phyloP scores from a whole-genome alignment of 139 green algal genomes.

The Chlorella sorokiniana region DNA sequence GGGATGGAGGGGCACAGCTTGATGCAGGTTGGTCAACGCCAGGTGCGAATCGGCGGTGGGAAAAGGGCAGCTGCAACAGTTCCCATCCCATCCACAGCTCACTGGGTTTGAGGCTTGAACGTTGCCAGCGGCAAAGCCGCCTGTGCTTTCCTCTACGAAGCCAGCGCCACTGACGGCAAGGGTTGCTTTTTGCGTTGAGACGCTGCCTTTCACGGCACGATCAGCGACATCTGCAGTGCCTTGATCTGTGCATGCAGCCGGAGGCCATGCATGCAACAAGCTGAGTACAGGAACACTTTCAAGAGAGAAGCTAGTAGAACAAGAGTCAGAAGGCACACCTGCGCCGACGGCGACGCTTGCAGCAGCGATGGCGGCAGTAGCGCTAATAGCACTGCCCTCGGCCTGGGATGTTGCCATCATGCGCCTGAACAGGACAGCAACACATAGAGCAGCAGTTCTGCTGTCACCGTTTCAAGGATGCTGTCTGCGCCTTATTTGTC shows the following conservation, averaged over 20 bases:
- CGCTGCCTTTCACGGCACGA: neutral
- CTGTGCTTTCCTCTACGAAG: too few species aligned
- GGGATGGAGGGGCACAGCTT: neutral
- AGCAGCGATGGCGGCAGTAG: too few species aligned
- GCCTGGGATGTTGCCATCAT: too few species aligned
- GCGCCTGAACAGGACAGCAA: too few species aligned
- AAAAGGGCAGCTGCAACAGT: neutral
- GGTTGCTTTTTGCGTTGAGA: neutral
- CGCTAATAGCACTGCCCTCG: too few species aligned
- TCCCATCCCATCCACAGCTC: neutral
- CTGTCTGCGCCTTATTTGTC: too few species aligned
- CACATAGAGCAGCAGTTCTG: too few species aligned
- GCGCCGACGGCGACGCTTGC: too few species aligned
- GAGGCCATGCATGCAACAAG: neutral
- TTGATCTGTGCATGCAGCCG: neutral
- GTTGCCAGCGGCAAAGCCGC: neutral
- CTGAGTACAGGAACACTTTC: neutral
- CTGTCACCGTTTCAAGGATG: too few species aligned
- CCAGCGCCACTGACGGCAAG: neutral
- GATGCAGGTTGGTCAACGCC: neutral
- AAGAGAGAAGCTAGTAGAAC: neutral
- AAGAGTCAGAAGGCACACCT: neutral
- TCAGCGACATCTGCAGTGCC: neutral
- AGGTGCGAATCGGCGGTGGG: neutral
- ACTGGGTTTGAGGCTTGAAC: neutral